Base-by-base conservation (phyloP, 2,329 filamentous ascomycete genomes). In the Trichoderma lentiforme region DNA sequence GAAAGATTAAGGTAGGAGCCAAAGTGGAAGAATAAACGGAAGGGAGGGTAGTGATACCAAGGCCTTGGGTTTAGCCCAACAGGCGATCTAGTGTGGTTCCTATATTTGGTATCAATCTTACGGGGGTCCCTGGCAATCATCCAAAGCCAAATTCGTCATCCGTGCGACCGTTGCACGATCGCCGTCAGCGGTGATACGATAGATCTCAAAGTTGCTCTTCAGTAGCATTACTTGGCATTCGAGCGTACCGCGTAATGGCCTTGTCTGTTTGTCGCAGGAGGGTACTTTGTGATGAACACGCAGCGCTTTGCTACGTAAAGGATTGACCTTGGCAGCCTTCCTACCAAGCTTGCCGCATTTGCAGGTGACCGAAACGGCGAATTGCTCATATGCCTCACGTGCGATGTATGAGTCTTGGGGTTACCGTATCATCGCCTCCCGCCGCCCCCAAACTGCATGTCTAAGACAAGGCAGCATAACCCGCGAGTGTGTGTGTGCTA, bases 41-140 rank as follows among this genome's bases (percentile, higher is more conserved):
- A 70, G 57, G 71, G 71, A 72, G 71, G 71, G 71, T 70, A 72
- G 71, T 62, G 66, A 60, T 72, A 72, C 71, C 71, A 70, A 72
- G 71, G 66, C 71, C 66, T 53, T 72, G 71, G 71, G 60, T 69
- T 72, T 30, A 57, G 14, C 51, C 71, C 57, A 70, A 51, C 47
- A 64, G 39, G 21, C 67, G 66, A 70, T 70, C 67, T 70, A 57
- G 67, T 57, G 71, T 53, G 71, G 66, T 72, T 72, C 71, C 71
- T 72, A 72, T 70, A 70, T 70, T 72, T 72, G 71, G 71, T 36
- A 72, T 51, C 58, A 62, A 51, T 24, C 39, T 62, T 51, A 34
- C 66, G 56, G 62, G 62, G 62, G 53, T 6, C 70, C 63, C 56
- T 62, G 56, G 58, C 34, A 61, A 24, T 51, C 62, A 53, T 39